Evolutionary conservation across 1,284 basidiomycete genomes (phyloP), one percentile per base, ranked within the genome.

Genomic region (Leccinum subrobustum): DNA sequence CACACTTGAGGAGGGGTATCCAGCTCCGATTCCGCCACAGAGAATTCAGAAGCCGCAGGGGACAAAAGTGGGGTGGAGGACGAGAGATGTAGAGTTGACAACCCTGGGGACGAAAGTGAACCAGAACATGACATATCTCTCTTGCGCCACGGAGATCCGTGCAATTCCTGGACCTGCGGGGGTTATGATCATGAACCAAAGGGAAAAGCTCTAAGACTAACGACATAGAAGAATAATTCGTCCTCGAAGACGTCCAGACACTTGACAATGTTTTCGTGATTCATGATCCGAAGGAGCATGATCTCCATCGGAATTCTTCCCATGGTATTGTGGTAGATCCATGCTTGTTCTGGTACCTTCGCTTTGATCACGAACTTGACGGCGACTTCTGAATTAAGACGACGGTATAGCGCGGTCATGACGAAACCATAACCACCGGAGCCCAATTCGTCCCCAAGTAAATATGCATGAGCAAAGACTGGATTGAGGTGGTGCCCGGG

Each of bases 371-470:
- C 94, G 73, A 96, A 96, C 77, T 97, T 96, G 76, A 96, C 91
- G 0, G 95, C 95, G 48, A 95, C 93, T 73, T 93, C 91, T 63
- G 78, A 74, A 2, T 78, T 78, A 52, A 81, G 78, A 23, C 66
- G 67, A 29, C 83, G 84, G 69, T 89, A 82, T 31, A 78, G 74
- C 5, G 90, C 92, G 4, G 88, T 88, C 82, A 93, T 87, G 27
- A 97, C 95, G 72, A 97, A 96, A 6, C 95, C 95, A 71, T 95
- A 97, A 14, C 95, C 95, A 44, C 95, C 95, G 8, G 87, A 86
- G 53, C 95, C 95, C 42, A 97, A 85, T 74, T 95, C 92, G 64
- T 89, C 89, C 47, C 82, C 83, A 50, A 96, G 82, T 23, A 79
- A 74, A 73, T 95, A 97, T 48, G 74, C 75, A 42, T 78, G 77